A percentile compares a stretch with the other conserved stretches of the same genome.
Conservation (phyloP, 2,329 filamentous ascomycete species). For the Colletotrichum theobromicola region DNA sequence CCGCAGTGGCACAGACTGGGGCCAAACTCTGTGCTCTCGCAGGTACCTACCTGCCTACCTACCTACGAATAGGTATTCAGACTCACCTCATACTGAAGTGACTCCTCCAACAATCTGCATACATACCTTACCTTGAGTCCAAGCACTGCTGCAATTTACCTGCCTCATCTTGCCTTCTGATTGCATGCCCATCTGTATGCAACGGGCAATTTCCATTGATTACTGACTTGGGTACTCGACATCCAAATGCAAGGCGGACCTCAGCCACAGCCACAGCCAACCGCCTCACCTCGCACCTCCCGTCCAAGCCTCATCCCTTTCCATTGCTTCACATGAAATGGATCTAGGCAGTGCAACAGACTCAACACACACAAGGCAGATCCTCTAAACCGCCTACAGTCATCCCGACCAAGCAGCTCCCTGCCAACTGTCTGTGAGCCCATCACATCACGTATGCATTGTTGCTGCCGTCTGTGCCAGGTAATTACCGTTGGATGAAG, state of each 20-base stretch:
- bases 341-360: not conserved
- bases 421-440: not conserved
- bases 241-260: not conserved
- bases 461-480: not conserved
- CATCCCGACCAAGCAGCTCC: not conserved
- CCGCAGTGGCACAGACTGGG: conserved; percentile 12
- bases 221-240: not conserved
- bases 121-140: not conserved
- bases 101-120: not conserved
- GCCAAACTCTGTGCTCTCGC: conserved; percentile 22
- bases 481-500: not conserved
- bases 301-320: not conserved
- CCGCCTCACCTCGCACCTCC: not conserved
- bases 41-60: not conserved
- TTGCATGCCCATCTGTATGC: not conserved
- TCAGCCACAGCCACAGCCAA: not conserved
- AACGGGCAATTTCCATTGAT: not conserved
- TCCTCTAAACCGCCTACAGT: not conserved
- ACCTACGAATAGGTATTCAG: too few species aligned
- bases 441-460: not conserved
- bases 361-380: not conserved
- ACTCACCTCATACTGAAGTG: too few species aligned
- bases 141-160: not conserved
- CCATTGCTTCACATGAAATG: not conserved
- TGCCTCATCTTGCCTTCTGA: not conserved